A percentile compares a stretch with the other conserved stretches of the same genome.
Conservation (phyloP, 805 yeast species). For the Monosporozyma servazzii region DNA sequence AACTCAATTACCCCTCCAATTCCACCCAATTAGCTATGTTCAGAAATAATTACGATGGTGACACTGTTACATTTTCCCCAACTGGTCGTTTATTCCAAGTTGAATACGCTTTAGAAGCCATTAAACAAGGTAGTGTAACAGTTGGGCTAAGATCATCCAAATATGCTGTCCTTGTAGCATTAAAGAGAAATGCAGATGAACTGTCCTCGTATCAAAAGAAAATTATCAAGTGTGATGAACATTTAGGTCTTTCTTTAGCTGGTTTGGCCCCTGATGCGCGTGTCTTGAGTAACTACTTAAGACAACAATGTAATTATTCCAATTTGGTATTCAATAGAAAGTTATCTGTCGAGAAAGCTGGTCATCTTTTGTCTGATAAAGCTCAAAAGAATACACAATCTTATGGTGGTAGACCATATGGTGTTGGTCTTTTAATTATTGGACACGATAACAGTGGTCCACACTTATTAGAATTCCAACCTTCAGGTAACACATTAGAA, state of each 20-base stretch:
- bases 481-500: conserved; percentile 88
- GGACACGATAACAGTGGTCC: conserved; percentile 94
- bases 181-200: conserved; percentile 95
- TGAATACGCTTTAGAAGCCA: conserved; percentile 94
- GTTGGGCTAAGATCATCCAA: conserved; percentile 83
- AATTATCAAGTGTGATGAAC: conserved; percentile 83
- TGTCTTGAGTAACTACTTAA: conserved; percentile 76
- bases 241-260: conserved; percentile 90
- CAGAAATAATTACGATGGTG: conserved; percentile 98
- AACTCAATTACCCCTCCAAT: neutral
- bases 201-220: conserved; percentile 95
- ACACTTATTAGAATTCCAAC: conserved; percentile 89
- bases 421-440: conserved; percentile 84
- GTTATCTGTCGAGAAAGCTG: conserved; percentile 73
- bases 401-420: conserved; percentile 95
- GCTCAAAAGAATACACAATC: conserved; percentile 96
- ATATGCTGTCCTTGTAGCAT: conserved; percentile 85
- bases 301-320: conserved; percentile 86
- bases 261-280: conserved; percentile 99
- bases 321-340: conserved; percentile 81
- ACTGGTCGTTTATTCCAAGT: conserved; percentile 97
- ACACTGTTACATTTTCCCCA: conserved; percentile 95
- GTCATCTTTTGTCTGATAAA: conserved; percentile 81
- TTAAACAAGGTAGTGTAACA: conserved; percentile 96
- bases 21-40: conserved; percentile 38